A percentile compares a stretch with the other conserved stretches of the same genome.
phyloP scores from a whole-genome alignment of 1,139 yeast genomes.

The Debaryomyces sp. region DNA sequence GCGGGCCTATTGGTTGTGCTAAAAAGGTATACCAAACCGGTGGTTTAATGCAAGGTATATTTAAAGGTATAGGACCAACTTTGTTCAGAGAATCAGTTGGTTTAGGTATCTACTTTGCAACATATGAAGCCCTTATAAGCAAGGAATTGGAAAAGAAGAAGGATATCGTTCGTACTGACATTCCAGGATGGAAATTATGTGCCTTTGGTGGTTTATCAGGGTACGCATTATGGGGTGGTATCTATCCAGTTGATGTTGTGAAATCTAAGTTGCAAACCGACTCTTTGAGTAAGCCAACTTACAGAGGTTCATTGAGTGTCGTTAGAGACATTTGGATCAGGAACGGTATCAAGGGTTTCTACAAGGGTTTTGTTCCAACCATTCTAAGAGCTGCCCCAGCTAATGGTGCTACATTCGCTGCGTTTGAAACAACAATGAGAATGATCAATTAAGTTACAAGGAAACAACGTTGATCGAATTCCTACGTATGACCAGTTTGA shows the following conservation, averaged over 20 bases:
- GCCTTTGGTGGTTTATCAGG: slow-evolving; percentile 85
- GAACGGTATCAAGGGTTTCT: slow-evolving; percentile 74
- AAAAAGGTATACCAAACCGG: slow-evolving; percentile 54
- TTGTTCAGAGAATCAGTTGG: slow-evolving; percentile 83
- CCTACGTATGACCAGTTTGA: neutral
- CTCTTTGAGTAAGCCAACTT: slow-evolving; percentile 52
- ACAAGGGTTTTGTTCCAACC: slow-evolving; percentile 88
- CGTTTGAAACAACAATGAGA: slow-evolving; percentile 87
- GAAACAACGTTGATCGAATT: neutral
- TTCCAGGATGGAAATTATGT: slow-evolving; percentile 87
- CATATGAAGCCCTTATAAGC: slow-evolving; percentile 83
- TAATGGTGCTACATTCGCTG: slow-evolving; percentile 92
- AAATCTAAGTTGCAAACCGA: slow-evolving; percentile 90
- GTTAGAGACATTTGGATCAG: slow-evolving; percentile 51
- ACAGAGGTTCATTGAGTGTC: slow-evolving; percentile 57
- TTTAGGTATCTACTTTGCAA: slow-evolving; percentile 83
- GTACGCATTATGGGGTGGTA: slow-evolving; percentile 77
- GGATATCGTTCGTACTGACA: slow-evolving; percentile 56
- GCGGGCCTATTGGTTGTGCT: slow-evolving; percentile 83
- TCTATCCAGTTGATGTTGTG: slow-evolving; percentile 83
- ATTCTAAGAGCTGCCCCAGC: slow-evolving; percentile 96
- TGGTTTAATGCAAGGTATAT: slow-evolving; percentile 63
- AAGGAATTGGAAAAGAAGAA: slow-evolving; percentile 48
- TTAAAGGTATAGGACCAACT: slow-evolving; percentile 81
- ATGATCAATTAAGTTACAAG: slow-evolving; percentile 25